Evolutionary conservation across 345 rosid genomes (phyloP).

Genomic region (Noccaea caerulescens): DNA sequence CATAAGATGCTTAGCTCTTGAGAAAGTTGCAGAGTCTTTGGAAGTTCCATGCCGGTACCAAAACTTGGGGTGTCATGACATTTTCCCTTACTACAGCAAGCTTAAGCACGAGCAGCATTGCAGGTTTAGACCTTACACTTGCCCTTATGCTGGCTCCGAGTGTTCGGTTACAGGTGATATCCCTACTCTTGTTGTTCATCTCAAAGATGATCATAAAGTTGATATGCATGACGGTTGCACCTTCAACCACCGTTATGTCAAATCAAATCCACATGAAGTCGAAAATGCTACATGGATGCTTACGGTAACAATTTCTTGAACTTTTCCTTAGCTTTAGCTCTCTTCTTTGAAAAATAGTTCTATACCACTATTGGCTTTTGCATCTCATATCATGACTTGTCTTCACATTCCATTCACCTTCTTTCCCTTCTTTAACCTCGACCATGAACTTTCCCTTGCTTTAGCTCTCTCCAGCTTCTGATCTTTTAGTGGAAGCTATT

Average conservation of each 20-base stretch:
- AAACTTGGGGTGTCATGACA: constrained; percentile 73
- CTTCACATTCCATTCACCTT: constrained; percentile 12
- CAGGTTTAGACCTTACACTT: constrained; percentile 74
- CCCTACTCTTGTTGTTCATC: constrained; percentile 68
- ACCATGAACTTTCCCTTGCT: background rate
- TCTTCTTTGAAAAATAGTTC: too few species aligned
- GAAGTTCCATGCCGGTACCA: constrained; percentile 89
- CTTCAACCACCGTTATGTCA: constrained; percentile 90
- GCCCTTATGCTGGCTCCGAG: constrained; percentile 95
- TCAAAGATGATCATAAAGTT: constrained; percentile 86
- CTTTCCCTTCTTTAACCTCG: background rate
- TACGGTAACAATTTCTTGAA: constrained; percentile 57
- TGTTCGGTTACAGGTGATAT: constrained; percentile 87
- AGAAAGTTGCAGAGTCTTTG: constrained; percentile 88
- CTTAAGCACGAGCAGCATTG: constrained; percentile 86
- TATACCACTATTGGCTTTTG: background rate
- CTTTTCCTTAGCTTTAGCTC: too few species aligned
- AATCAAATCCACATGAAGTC: constrained; percentile 82
- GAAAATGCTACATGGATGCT: constrained; percentile 99
- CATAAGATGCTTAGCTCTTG: constrained; percentile 90
- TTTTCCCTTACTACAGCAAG: constrained; percentile 84
- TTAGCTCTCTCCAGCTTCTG: background rate
- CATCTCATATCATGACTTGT: background rate
- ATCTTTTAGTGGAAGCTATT: background rate
- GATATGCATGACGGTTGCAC: constrained; percentile 95